A percentile compares a stretch with the other conserved stretches of the same genome.
phyloP scores from a whole-genome alignment of 257 asterid species.

The Rauvolfia tetraphylla region DNA sequence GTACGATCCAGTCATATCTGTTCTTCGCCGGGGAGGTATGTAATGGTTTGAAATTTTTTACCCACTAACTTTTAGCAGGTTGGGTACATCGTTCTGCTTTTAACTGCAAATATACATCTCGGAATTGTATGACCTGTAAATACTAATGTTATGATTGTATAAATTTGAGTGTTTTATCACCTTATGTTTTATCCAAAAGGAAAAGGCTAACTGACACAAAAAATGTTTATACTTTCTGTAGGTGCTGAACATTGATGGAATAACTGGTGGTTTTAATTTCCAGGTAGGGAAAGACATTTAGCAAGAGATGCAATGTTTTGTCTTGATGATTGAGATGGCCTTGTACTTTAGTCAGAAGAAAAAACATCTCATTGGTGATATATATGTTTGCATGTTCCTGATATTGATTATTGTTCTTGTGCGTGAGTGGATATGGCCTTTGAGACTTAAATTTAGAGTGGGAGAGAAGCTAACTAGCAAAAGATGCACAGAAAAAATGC shows the following conservation, averaged over 20 bases:
- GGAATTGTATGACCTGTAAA: background rate
- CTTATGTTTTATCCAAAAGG: background rate
- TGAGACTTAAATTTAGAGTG: background rate
- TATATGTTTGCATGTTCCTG: background rate
- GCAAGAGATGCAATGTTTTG: background rate
- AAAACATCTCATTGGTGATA: background rate
- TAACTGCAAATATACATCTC: background rate
- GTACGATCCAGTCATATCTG: constrained; percentile 55
- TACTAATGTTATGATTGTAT: background rate
- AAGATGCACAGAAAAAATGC: too few relatives aligned
- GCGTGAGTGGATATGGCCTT: background rate
- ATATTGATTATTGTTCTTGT: background rate
- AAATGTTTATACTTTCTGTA: constrained; percentile 24
- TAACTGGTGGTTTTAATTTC: constrained; percentile 95
- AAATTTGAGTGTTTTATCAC: background rate
- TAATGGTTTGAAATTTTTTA: background rate
- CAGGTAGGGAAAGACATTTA: constrained; percentile 47
- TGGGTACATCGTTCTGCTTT: background rate
- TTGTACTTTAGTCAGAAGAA: background rate
- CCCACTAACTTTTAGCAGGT: background rate
- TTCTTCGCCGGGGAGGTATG: constrained; percentile 96
- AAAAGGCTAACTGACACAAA: background rate
- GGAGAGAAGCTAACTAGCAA: too few relatives aligned
- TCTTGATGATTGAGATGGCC: background rate
- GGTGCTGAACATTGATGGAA: constrained; percentile 80